These are phyloP conservation scores for Aegilops umbellulata DNA, from an alignment of 176 grass and related monocot genomes.

Conservation along the genomic window DNA sequence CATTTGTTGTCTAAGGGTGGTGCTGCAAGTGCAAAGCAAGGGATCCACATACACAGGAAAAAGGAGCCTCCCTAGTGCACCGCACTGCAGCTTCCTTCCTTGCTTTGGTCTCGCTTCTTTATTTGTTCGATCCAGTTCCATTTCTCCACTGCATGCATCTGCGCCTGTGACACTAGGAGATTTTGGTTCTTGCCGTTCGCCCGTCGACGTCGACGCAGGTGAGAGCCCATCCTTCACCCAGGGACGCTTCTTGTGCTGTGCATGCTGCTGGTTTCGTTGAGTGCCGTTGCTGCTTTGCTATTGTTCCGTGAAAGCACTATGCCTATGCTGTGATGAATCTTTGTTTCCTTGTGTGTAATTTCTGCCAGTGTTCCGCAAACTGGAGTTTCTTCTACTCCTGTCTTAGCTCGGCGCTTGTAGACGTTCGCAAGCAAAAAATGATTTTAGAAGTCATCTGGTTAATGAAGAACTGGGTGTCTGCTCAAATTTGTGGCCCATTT, in stretches of 20 bases:
- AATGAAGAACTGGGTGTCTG: neutral
- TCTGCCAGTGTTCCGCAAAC: neutral
- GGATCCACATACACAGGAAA: conserved; percentile 34
- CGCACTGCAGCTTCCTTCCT: conserved; percentile 9
- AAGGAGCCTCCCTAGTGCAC: neutral
- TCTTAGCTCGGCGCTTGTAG: neutral
- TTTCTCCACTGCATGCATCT: neutral
- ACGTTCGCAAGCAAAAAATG: neutral
- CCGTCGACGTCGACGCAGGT: neutral
- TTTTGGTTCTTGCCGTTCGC: neutral
- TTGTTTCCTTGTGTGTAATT: neutral
- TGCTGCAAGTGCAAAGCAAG: conserved; percentile 9
- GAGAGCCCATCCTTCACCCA: neutral
- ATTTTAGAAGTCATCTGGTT: neutral
- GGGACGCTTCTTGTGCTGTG: neutral
- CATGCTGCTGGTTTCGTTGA: neutral
- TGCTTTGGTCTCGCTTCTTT: neutral
- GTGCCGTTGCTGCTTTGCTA: neutral
- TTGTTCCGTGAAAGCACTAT: neutral
- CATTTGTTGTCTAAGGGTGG: neutral
- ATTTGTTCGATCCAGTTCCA: neutral
- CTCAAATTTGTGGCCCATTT: neutral
- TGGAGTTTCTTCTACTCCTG: neutral
- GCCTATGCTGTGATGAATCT: neutral
- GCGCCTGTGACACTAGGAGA: neutral